Percentiles rank a stretch among this genome's conserved stretches.
Evolutionary conservation across 345 rosid genomes (phyloP).

Genomic region (Eucalyptus melliodora): DNA sequence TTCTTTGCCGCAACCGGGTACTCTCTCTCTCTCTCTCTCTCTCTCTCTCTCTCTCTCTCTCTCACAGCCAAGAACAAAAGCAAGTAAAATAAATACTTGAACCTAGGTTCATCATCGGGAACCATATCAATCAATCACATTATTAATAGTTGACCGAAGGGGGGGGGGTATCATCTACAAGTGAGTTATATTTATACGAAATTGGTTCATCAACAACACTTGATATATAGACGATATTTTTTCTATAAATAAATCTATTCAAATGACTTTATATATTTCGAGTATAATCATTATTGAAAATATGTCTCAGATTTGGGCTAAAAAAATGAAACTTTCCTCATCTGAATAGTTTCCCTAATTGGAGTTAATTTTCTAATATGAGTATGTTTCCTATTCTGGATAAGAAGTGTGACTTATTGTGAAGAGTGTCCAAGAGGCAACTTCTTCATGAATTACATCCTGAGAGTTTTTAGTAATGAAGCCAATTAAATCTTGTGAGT

Average conservation of each 20-base stretch:
- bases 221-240: not conserved
- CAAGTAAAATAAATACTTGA: not conserved
- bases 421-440: not conserved
- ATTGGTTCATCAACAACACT: not conserved
- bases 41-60: not conserved
- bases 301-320: not conserved
- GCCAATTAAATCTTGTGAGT: not conserved
- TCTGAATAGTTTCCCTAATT: not conserved
- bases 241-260: not conserved
- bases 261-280: not conserved
- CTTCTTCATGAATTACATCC: not conserved
- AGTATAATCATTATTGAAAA: not conserved
- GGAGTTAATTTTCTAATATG: not conserved
- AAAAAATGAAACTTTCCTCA: not conserved
- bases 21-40: not conserved
- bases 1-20: slow-evolving; percentile 34
- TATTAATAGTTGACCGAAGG: not conserved
- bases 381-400: not conserved
- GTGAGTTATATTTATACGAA: not conserved
- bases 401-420: not conserved
- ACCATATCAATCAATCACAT: not conserved
- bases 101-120: not conserved
- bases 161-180: not conserved
- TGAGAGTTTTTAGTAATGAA: not conserved
- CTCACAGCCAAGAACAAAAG: not conserved